phyloP scores from a whole-genome alignment of 345 rosid species.

The Gossypium bickii region DNA sequence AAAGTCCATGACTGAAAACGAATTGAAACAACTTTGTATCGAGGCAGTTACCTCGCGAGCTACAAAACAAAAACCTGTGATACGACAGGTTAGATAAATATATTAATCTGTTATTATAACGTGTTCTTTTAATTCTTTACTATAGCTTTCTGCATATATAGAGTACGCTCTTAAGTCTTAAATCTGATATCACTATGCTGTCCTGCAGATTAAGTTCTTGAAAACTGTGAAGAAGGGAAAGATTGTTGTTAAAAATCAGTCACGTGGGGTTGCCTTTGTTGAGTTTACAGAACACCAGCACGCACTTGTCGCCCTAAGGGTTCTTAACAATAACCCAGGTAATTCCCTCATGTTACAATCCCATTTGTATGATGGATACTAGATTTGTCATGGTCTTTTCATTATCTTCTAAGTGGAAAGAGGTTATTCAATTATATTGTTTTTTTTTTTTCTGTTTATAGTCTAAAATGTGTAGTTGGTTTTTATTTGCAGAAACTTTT shows the following conservation, averaged over 20 bases:
- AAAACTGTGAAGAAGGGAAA: conserved; percentile 61
- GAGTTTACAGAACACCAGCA: conserved; percentile 84
- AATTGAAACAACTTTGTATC: conserved; percentile 58
- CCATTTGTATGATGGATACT: not conserved
- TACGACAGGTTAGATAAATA: conserved; percentile 61
- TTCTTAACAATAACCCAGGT: conserved; percentile 80
- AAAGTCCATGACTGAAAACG: conserved; percentile 63
- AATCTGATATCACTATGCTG: not conserved
- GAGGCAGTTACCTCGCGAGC: conserved; percentile 85
- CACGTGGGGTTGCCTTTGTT: conserved; percentile 86
- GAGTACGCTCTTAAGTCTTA: not conserved
- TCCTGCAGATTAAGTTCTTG: conserved; percentile 68
- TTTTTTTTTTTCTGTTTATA: not conserved
- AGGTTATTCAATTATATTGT: not conserved
- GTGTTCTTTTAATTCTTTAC: not conserved
- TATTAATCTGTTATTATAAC: not conserved
- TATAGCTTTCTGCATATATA: not conserved
- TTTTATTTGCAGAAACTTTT: conserved; percentile 59
- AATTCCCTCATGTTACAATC: not conserved
- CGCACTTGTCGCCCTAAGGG: conserved; percentile 88
- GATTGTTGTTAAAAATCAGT: conserved; percentile 54
- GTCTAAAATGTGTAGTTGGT: not conserved
- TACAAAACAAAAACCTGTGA: conserved; percentile 76
- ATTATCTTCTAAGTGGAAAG: not conserved
- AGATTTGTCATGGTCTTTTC: not conserved